phyloP scores from a whole-genome alignment of 2,329 filamentous ascomycete species.

The Furcasterigmium furcatum region DNA sequence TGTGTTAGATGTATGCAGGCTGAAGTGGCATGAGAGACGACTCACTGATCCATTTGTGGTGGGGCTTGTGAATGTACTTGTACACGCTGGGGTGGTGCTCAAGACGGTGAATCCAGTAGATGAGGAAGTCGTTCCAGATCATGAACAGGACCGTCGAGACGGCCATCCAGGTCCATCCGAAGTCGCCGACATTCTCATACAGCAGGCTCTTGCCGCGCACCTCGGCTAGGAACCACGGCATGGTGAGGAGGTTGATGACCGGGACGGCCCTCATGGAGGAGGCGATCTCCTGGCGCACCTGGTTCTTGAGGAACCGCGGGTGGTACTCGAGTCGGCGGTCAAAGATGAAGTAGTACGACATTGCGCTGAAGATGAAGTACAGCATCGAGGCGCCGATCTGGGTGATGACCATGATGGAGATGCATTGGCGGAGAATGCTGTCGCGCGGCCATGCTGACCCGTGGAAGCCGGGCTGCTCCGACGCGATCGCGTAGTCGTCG shows the following conservation, averaged over 20 bases:
- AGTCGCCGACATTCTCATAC: conserved; percentile 33
- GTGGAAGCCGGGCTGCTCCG: conserved; percentile 6
- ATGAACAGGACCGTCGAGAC: conserved; percentile 37
- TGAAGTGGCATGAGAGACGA: conserved; percentile 3
- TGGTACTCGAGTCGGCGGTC: conserved; percentile 42
- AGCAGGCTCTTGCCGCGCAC: conserved; percentile 42
- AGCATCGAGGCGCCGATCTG: conserved; percentile 28
- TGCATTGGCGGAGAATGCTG: conserved; percentile 33
- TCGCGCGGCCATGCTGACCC: conserved; percentile 33
- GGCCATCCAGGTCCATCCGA: conserved; percentile 34
- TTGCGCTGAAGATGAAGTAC: conserved; percentile 66
- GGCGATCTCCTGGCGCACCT: conserved; percentile 38
- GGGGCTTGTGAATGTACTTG: conserved; percentile 45
- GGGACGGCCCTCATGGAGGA: conserved; percentile 39
- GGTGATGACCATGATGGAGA: conserved; percentile 33
- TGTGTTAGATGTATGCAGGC: background rate
- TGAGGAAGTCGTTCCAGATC: conserved; percentile 40
- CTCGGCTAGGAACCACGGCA: conserved; percentile 42
- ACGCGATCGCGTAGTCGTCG: conserved; percentile 6
- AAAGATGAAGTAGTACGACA: conserved; percentile 70
- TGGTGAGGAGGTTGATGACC: conserved; percentile 39
- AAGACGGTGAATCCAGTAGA: conserved; percentile 45
- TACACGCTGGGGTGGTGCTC: conserved; percentile 42
- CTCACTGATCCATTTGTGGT: conserved; percentile 46
- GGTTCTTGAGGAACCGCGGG: conserved; percentile 44